Percentiles rank a stretch among this genome's conserved stretches.
Conservation (phyloP, 306 rosid species). For the Purshia tridentata region DNA sequence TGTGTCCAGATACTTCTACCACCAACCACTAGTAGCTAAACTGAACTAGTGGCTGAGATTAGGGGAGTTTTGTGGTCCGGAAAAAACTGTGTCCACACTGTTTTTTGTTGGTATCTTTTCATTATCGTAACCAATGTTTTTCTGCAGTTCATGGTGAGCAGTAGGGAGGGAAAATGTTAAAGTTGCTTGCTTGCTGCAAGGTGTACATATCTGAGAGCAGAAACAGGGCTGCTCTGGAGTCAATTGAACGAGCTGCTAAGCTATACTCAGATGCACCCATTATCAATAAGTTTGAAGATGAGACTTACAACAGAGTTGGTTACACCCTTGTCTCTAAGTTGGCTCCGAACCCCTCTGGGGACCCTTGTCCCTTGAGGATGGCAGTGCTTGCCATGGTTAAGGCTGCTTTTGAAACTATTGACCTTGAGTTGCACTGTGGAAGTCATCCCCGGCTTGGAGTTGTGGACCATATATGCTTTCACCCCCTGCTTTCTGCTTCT, state of each 20-base stretch:
- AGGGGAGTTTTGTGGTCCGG: slow-evolving; percentile 27
- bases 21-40: not conserved
- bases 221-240: slow-evolving; percentile 62
- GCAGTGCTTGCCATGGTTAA: slow-evolving; percentile 75
- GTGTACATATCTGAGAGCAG: slow-evolving; percentile 90
- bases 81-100: slow-evolving; percentile 22
- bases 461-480: slow-evolving; percentile 88
- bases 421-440: slow-evolving; percentile 64
- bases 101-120: not conserved
- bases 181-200: slow-evolving; percentile 85
- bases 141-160: slow-evolving; percentile 32
- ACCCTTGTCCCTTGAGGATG: slow-evolving; percentile 51
- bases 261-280: slow-evolving; percentile 56
- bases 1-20: not conserved
- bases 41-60: slow-evolving; percentile 32
- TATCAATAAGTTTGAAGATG: slow-evolving; percentile 78
- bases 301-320: slow-evolving; percentile 81
- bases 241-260: slow-evolving; percentile 69
- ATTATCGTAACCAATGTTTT: slow-evolving; percentile 17
- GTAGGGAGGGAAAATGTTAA: slow-evolving; percentile 44
- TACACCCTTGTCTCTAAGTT: slow-evolving; percentile 78
- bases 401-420: slow-evolving; percentile 64
- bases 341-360: slow-evolving; percentile 19
- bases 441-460: slow-evolving; percentile 91
- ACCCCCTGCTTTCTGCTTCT: slow-evolving; percentile 64